Evolutionary conservation across 805 yeast species (phyloP), one percentile per base, ranked within the genome.

Genomic region (Suhomyces prunicola): DNA sequence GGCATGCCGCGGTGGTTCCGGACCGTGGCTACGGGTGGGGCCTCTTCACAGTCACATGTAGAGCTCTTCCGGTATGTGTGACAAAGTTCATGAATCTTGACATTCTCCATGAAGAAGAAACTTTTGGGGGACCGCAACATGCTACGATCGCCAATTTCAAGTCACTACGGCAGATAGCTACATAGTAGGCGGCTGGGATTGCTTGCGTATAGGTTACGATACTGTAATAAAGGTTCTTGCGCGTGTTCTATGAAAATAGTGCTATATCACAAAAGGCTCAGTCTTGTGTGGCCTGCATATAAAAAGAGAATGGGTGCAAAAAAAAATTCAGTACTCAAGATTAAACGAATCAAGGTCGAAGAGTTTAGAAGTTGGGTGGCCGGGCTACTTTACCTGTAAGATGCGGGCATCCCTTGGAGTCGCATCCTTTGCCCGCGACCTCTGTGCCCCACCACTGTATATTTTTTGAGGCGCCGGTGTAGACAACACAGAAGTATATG

Each of bases 401-500:
- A 10, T 17, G 42, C 9, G 42, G 42, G 12, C 42, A 39, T 10
- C 42, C 42, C 9, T 17, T 19, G 5, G 42, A 17, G 24, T 39
- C 42, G 19, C 42, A 39, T 19, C 42, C 42, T 17, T 19, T 39
- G 6, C 13, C 7, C 24, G 42, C 23, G 4, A 39, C 42, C 17
- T 39, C 42, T 39, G 42, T 2, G 9, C 42, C 42, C 42, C 42
- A 39, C 42, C 42, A 39, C 24, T 15, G 23, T 17, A 39, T 17
- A 39, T 39, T 5, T 19, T 39, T 39, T 10, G 56, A 47, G 5
- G 53, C 60, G 23, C 50, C 59, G 7, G 59, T 57, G 40, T 56
- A 56, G 22, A 52, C 44, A 57, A 53, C 60, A 36, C 68, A 60
- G 58, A 73, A 72, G 63, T 72, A 73, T 44, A 73, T 71, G 48